Evolutionary conservation across 176 grass and related monocot genomes (phyloP), one percentile per base, ranked within the genome.

Genomic region (Lolium rigidum): DNA sequence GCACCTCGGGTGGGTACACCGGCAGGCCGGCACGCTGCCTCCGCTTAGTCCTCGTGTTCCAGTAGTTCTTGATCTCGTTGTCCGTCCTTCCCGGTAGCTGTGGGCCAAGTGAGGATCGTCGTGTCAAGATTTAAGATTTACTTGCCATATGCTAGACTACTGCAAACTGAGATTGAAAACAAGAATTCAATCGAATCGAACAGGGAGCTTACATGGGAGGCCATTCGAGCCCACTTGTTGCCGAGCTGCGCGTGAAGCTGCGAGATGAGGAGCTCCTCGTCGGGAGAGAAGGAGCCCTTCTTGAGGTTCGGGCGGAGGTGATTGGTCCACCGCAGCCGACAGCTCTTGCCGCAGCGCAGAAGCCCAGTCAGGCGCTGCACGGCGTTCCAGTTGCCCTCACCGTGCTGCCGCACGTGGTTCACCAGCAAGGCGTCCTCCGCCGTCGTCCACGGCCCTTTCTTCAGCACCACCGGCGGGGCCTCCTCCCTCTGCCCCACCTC

Each of bases 41-140:
- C 21, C 94, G 84, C 81, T 95, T 95, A 10, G 87, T 37, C 79
- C 89, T 90, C 10, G 97, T 99, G 86, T 99, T 99, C 97, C 97
- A 99, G 72, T 99, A 99, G 82, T 99, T 99, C 88, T 99, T 99
- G 83, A 99, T 97, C 92, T 99, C 97, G 77, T 99, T 99, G 65
- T 99, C 97, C 2, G 97, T 99, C 74, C 97, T 89, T n/a, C 97
- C 94, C 2, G 97, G 97, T 3, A 99, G 51, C 88, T 91, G 24
- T 9, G 7, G 46, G 12, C 4, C 25, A 62, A 64, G 24, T 15
- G 61, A 64, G 4, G 11, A 64, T 64, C 4, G 61, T 6, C 24
- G 61, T 64, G 61, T 35, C 62, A 31, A 65, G 62, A 31, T 35
- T 65, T 7, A 43, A 7, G 31, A 65, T 35, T 31, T 35, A 35